Percentiles rank a stretch among this genome's conserved stretches.
Conservation (phyloP, 78 protist species). For the Polysphondylium violaceum region DNA sequence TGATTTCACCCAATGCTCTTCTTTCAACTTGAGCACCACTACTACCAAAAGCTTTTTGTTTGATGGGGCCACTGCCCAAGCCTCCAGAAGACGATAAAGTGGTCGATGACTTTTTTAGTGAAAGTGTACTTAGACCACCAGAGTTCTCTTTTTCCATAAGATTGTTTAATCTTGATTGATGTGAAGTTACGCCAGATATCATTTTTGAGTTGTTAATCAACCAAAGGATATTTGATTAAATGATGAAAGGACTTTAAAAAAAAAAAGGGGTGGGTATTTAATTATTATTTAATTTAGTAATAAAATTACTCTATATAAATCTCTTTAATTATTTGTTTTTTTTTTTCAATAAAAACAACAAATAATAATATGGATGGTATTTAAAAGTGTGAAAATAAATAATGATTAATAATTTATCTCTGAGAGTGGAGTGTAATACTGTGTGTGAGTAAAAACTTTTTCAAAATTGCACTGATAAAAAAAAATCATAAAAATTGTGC, state of each 20-base stretch:
- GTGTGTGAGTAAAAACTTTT: too few relatives aligned
- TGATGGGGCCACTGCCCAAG: not conserved
- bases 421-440: too few relatives aligned
- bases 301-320: conserved; percentile 7
- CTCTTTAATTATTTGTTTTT: not conserved
- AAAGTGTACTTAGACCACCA: not conserved
- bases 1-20: conserved; percentile 46
- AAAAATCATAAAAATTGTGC: too few relatives aligned
- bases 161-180: not conserved
- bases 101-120: not conserved
- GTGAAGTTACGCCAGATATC: not conserved
- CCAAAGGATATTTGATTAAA: not conserved
- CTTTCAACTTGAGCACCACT: not conserved
- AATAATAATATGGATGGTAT: not conserved
- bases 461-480: too few relatives aligned
- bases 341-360: not conserved
- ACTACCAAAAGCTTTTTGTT: conserved; percentile 3
- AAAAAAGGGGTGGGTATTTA: not conserved
- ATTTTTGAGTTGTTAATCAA: not conserved
- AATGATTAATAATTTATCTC: too few relatives aligned
- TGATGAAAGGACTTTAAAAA: too few relatives aligned
- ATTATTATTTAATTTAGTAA: conserved; percentile 22
- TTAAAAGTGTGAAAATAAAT: not conserved
- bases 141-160: conserved; percentile 10
- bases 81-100: too few relatives aligned